phyloP scores from a whole-genome alignment of 1,284 basidiomycete species.

The Irpex rosettiformis region DNA sequence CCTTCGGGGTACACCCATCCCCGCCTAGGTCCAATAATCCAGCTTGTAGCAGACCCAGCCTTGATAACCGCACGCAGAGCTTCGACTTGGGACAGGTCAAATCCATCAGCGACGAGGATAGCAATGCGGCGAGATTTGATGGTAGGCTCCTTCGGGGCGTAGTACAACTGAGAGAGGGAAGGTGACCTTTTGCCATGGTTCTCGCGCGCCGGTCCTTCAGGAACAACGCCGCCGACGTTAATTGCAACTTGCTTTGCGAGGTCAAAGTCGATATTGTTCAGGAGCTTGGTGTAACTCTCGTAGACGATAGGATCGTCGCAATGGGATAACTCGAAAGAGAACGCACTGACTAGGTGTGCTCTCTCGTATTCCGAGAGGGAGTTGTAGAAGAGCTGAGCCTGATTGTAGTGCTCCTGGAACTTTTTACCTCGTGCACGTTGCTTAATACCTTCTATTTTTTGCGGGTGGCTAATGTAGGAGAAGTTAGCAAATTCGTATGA shows the following conservation, averaged over 20 bases:
- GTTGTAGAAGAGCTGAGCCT: conserved; percentile 79
- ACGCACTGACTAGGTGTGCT: conserved; percentile 59
- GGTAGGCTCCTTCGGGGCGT: conserved; percentile 58
- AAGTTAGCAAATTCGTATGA: not conserved
- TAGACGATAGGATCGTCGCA: conserved; percentile 74
- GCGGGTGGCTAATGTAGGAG: conserved; percentile 36
- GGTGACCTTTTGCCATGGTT: conserved; percentile 57
- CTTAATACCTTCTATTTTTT: conserved; percentile 60
- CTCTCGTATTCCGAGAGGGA: conserved; percentile 67
- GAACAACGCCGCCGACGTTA: conserved; percentile 58
- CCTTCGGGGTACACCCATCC: conserved; percentile 50
- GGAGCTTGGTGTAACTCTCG: conserved; percentile 57
- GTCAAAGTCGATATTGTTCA: conserved; percentile 68
- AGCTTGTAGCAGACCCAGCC: conserved; percentile 52
- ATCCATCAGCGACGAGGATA: conserved; percentile 73
- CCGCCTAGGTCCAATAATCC: conserved; percentile 67
- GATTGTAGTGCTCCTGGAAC: conserved; percentile 69
- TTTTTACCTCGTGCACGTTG: conserved; percentile 67
- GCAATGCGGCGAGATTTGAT: conserved; percentile 69
- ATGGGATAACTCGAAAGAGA: conserved; percentile 78
- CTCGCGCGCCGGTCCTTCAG: conserved; percentile 39
- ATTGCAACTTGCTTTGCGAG: conserved; percentile 64
- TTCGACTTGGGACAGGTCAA: conserved; percentile 55
- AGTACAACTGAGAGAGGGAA: conserved; percentile 60
- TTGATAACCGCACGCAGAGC: conserved; percentile 53